phyloP scores from a whole-genome alignment of 352 stramenopile species.

The Globisporangium heterothallicum region DNA sequence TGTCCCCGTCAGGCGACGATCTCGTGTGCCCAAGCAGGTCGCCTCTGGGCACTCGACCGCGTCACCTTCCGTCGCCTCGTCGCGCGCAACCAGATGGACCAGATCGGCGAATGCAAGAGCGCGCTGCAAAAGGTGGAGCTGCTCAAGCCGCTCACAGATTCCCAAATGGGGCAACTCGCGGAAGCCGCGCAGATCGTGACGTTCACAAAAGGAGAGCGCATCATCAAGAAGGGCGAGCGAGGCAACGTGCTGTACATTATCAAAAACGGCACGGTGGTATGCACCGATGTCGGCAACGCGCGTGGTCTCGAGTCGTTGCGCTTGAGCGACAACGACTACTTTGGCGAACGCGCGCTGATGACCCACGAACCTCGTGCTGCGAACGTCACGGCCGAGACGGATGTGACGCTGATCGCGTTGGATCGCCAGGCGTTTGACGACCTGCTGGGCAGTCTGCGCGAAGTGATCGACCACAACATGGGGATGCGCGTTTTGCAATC shows the following conservation, averaged over 20 bases:
- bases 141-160: conserved; percentile 48
- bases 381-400: conserved; percentile 81
- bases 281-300: conserved; percentile 45
- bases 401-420: conserved; percentile 75
- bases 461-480: conserved; percentile 88
- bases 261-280: conserved; percentile 60
- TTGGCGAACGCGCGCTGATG: conserved; percentile 91
- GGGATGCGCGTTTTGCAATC: conserved; percentile 71
- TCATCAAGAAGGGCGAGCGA: conserved; percentile 79
- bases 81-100: conserved; percentile 63
- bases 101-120: conserved; percentile 61
- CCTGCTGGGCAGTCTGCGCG: conserved; percentile 88
- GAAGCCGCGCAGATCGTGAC: conserved; percentile 63
- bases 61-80: conserved; percentile 84
- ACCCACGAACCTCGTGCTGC: conserved; percentile 84
- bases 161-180: conserved; percentile 52
- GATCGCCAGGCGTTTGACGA: conserved; percentile 92
- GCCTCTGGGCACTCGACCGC: conserved; percentile 83
- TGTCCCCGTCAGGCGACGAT: conserved; percentile 91
- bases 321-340: conserved; percentile 81
- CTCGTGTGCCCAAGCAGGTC: conserved; percentile 31
- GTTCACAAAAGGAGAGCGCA: conserved; percentile 63
- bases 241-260: conserved; percentile 87
- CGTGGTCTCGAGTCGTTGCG: conserved; percentile 34
- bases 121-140: conserved; percentile 53